Evolutionary conservation across 2,329 filamentous ascomycete species (phyloP).

Genomic region (Neopestalotiopsis sp.): DNA sequence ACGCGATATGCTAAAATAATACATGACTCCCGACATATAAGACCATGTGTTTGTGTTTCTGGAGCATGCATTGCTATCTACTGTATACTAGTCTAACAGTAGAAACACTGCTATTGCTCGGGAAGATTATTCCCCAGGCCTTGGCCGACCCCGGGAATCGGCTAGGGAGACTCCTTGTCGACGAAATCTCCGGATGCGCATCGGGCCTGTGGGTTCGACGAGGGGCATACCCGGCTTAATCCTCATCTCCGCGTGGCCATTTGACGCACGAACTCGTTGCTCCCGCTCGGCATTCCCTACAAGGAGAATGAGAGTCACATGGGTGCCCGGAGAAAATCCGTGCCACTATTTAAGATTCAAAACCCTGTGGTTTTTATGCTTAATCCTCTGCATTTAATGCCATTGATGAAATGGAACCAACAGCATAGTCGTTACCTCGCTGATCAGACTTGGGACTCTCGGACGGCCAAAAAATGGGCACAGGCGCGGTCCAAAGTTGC

Average conservation of each 20-base stretch:
- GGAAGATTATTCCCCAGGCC: neutral
- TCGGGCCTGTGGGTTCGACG: neutral
- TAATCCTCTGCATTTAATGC: neutral
- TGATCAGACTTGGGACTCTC: neutral
- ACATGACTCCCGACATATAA: no score
- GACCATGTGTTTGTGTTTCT: no score
- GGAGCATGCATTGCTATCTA: neutral
- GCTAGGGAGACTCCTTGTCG: neutral
- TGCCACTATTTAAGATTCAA: neutral
- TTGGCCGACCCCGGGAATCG: neutral
- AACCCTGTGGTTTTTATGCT: neutral
- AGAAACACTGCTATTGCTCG: neutral
- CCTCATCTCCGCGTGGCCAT: neutral
- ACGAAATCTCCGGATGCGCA: neutral
- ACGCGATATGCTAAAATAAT: no score
- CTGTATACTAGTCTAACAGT: neutral
- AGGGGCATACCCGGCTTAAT: conserved; percentile 6
- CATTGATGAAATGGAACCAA: neutral
- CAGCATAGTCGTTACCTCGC: no score
- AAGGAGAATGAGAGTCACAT: neutral
- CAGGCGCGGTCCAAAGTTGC: conserved; percentile 6
- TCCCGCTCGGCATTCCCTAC: neutral
- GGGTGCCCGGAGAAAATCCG: neutral
- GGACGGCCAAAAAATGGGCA: no score
- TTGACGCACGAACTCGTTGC: neutral